Base-by-base conservation (phyloP, 2,329 filamentous ascomycete species). In the Lachnellula occidentalis region DNA sequence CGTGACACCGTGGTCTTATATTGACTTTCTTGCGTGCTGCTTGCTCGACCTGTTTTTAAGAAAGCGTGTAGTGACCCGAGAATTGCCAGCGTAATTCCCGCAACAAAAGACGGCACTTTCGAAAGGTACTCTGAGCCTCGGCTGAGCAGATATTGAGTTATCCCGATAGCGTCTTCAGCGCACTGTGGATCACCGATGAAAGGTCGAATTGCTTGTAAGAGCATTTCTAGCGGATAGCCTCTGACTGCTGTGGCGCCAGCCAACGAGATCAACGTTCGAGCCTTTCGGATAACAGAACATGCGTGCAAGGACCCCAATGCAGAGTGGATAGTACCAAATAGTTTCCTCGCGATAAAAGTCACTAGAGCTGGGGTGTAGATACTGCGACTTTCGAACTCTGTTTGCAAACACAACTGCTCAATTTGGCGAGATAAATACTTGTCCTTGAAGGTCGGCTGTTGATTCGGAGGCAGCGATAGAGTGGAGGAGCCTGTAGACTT, bases 181-280 rank as follows among this genome's bases (percentile, higher is more conserved):
- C 92, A 97, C 66, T 95, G 87, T 0, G 86, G 79, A 62, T 97
- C 87, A 1, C 86, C 86, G 5, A 97, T 75, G 61, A 91, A 95
- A 0, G 85, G 83, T 9, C 87, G 80, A 19, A 96, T 76, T 1
- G 88, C 86, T 64, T 91, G 88, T 1, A 99, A 77, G 0, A 95
- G 77, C 88, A 96, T 94, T 69, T 99, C 90, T 14, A 96, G 70
- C 11, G 90, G 88, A 66, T 97, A 97, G 0, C 87, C 88, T 41
- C 82, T 75, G 22, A 87, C 76, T n/a, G 88, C 88, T 49, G 85
- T 78, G 0, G 81, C 69, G 0, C 90, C 91, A 24, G 90, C 87
- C 45, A 97, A 74, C 56, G 84, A 87, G 24, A 97, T 79, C 15
- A 97, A 73, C 8, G 96, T 81, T 34, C 91, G 81, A 46, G 97